These are phyloP conservation scores for Hypoxylon sp. DNA, from an alignment of 2,329 filamentous ascomycete species.

Conservation along the genomic window DNA sequence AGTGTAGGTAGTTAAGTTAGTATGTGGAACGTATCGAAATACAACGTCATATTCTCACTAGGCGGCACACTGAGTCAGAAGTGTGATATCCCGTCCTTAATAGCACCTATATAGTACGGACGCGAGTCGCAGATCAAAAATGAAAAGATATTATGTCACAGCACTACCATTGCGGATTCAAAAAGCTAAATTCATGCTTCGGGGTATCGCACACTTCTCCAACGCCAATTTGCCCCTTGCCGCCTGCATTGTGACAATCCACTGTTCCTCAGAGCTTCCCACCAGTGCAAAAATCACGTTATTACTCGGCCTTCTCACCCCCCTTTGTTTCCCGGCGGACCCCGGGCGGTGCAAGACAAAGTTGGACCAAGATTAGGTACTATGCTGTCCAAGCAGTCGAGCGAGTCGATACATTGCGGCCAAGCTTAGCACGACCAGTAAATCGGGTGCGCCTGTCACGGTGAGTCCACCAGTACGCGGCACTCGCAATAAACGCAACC, in stretches of 20 bases:
- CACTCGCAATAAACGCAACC: constrained; percentile 68
- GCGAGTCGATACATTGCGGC: constrained; percentile 43
- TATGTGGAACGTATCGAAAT: background rate
- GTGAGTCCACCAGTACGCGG: constrained; percentile 70
- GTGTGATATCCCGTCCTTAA: background rate
- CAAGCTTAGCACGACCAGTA: constrained; percentile 69
- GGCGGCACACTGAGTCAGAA: background rate
- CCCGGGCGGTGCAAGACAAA: too few relatives aligned
- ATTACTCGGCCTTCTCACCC: too few relatives aligned
- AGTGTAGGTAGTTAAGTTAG: background rate
- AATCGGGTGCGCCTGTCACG: constrained; percentile 67
- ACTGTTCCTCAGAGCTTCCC: background rate
- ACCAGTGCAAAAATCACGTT: background rate
- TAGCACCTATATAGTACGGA: constrained; percentile 4
- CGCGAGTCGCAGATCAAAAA: constrained; percentile 7
- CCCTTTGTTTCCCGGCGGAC: background rate
- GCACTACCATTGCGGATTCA: constrained; percentile 14
- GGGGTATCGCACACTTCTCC: constrained; percentile 20
- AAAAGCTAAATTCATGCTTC: constrained; percentile 15
- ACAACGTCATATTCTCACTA: constrained; percentile 18
- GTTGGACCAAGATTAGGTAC: constrained; percentile 10
- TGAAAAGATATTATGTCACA: constrained; percentile 28
- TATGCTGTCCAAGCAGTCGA: constrained; percentile 43
- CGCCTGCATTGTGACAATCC: constrained; percentile 7
- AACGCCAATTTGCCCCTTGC: constrained; percentile 20